Evolutionary conservation across 2,329 filamentous ascomycete species (phyloP).

Genomic region (Botrytis byssoidea): DNA sequence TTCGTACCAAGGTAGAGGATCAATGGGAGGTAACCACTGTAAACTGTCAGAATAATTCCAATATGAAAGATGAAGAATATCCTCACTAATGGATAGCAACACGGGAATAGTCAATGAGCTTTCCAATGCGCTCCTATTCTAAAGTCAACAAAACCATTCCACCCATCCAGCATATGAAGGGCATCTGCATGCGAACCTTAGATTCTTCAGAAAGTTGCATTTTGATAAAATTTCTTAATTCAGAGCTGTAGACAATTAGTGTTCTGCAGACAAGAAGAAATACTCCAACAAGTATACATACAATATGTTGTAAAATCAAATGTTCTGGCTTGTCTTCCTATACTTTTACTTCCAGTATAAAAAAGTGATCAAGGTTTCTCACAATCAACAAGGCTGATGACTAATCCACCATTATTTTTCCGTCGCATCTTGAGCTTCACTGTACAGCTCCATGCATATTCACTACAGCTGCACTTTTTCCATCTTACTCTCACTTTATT

Average conservation of each 20-base stretch:
- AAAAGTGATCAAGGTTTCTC: constrained; percentile 25
- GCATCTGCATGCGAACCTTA: constrained; percentile 61
- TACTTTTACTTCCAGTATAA: neutral
- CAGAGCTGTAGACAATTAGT: neutral
- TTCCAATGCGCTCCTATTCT: constrained; percentile 88
- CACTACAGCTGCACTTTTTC: neutral
- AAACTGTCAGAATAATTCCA: constrained; percentile 40
- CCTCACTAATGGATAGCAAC: constrained; percentile 93
- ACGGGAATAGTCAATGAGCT: constrained; percentile 91
- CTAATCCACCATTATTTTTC: constrained; percentile 22
- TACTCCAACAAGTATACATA: neutral
- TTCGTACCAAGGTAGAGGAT: constrained; percentile 89
- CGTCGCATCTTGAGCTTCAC: constrained; percentile 21
- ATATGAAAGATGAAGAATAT: neutral
- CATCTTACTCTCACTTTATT: neutral
- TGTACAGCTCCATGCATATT: constrained; percentile 16
- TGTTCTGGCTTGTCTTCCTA: constrained; percentile 10
- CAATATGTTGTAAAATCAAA: constrained; percentile 12
- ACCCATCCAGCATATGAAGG: neutral
- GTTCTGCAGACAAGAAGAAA: neutral
- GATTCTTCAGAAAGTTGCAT: constrained; percentile 84
- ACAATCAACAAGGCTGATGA: constrained; percentile 17
- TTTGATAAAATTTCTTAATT: constrained; percentile 25
- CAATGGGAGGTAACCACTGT: constrained; percentile 89
- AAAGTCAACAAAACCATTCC: constrained; percentile 27